These are phyloP conservation scores for Phoma sp. DNA, from an alignment of 2,329 filamentous ascomycete species.

Conservation along the genomic window DNA sequence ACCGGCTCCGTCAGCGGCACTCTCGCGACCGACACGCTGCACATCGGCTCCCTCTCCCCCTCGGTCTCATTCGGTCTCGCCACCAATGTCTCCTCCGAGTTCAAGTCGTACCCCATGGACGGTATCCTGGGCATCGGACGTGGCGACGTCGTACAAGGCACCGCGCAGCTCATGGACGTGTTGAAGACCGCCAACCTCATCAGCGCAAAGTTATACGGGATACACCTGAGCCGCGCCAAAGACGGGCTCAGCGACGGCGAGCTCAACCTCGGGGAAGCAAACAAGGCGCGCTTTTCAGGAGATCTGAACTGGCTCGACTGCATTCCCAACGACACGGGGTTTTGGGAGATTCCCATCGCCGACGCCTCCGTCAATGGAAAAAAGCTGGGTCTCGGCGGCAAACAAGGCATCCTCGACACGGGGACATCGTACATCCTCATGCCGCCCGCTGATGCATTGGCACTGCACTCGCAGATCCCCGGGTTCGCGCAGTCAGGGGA, in stretches of 20 bases:
- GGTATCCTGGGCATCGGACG: constrained; percentile 83
- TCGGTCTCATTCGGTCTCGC: constrained; percentile 76
- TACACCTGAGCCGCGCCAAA: constrained; percentile 71
- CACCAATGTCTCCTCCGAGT: constrained; percentile 74
- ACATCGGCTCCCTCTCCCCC: constrained; percentile 70
- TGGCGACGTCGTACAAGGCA: constrained; percentile 42
- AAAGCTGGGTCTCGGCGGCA: constrained; percentile 54
- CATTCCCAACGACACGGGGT: constrained; percentile 58
- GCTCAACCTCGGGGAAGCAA: constrained; percentile 76
- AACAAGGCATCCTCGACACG: constrained; percentile 79
- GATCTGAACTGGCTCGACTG: constrained; percentile 71
- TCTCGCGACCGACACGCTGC: constrained; percentile 71
- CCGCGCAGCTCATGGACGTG: constrained; percentile 71
- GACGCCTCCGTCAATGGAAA: constrained; percentile 70
- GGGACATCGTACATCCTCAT: constrained; percentile 83
- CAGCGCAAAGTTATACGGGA: constrained; percentile 71
- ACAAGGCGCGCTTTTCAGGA: constrained; percentile 72
- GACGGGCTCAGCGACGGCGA: constrained; percentile 76
- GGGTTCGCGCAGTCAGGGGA: constrained; percentile 65
- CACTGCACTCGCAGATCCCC: constrained; percentile 72
- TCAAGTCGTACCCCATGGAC: constrained; percentile 81
- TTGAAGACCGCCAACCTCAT: constrained; percentile 66
- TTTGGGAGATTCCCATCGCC: constrained; percentile 77
- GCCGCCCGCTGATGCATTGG: constrained; percentile 69
- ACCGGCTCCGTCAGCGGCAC: constrained; percentile 75